These are phyloP conservation scores for Suhomyces sp. DNA, from an alignment of 805 yeast species.

Conservation along the genomic window DNA sequence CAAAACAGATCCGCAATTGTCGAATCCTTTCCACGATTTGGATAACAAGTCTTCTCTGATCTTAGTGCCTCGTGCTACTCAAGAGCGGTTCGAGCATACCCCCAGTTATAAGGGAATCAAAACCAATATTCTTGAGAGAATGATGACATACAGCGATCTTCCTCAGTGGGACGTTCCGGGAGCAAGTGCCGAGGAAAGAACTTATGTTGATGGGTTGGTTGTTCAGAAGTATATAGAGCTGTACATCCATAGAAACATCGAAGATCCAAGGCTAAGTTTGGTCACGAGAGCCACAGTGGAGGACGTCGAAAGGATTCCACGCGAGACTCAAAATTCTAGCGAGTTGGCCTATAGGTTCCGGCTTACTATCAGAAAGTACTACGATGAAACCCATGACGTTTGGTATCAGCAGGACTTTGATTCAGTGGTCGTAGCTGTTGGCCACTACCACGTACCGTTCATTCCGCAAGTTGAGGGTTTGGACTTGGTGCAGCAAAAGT, in stretches of 20 bases:
- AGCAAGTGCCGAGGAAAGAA: slow-evolving; percentile 15
- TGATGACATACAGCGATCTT: slow-evolving; percentile 46
- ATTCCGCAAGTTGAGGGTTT: slow-evolving; percentile 45
- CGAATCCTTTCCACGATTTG: slow-evolving; percentile 20
- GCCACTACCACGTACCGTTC: slow-evolving; percentile 47
- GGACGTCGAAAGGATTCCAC: slow-evolving; percentile 24
- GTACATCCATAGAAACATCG: slow-evolving; percentile 21
- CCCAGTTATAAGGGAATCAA: slow-evolving; percentile 24
- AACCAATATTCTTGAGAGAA: slow-evolving; percentile 42
- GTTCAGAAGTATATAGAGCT: slow-evolving; percentile 28
- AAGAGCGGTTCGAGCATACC: slow-evolving; percentile 29
- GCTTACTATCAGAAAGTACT: slow-evolving; percentile 27
- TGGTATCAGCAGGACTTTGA: slow-evolving; percentile 42
- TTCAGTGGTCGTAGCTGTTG: slow-evolving; percentile 43
- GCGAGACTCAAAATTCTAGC: background rate
- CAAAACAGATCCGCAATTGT: slow-evolving; percentile 27
- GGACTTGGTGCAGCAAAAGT: slow-evolving; percentile 26
- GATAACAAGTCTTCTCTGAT: slow-evolving; percentile 5
- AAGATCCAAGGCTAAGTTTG: slow-evolving; percentile 20
- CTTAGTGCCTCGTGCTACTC: slow-evolving; percentile 11
- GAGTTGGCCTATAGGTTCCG: slow-evolving; percentile 19
- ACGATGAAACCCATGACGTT: slow-evolving; percentile 20
- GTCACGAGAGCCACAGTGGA: slow-evolving; percentile 37
- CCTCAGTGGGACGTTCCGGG: slow-evolving; percentile 32
- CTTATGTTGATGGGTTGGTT: slow-evolving; percentile 24